Percentiles rank a stretch among this genome's conserved stretches.
Conservation (phyloP, 139 green algal genomes). For the Zygnema cylindricum region DNA sequence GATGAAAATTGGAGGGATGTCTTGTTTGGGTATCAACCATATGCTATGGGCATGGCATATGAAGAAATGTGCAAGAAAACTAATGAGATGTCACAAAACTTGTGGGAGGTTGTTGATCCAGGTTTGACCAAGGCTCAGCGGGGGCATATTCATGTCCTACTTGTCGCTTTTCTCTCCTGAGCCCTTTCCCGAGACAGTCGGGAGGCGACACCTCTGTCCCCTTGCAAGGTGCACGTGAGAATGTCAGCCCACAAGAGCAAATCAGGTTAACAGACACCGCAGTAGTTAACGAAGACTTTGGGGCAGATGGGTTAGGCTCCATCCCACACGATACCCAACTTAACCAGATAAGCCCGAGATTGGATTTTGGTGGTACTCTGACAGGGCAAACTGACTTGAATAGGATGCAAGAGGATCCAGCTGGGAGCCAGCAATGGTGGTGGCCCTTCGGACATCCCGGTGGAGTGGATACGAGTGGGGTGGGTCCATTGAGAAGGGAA, state of each 20-base stretch:
- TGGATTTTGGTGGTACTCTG: not conserved
- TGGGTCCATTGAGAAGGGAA: not conserved
- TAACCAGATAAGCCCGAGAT: not conserved
- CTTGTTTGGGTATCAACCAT: not conserved
- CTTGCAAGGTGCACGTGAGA: not conserved
- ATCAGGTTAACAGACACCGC: not conserved
- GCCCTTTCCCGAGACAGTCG: not conserved
- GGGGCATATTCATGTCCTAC: slow-evolving; percentile 40
- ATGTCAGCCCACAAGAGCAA: not conserved
- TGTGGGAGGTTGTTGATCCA: not conserved
- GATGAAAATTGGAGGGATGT: not conserved
- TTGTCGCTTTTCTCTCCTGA: slow-evolving; percentile 3
- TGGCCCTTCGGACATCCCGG: not conserved
- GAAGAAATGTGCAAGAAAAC: not conserved
- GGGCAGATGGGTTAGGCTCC: not conserved
- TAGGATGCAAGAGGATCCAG: not conserved
- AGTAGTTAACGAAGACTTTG: not conserved
- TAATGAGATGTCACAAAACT: not conserved
- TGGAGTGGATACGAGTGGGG: not conserved
- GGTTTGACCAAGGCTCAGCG: slow-evolving; percentile 30
- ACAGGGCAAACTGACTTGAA: not conserved
- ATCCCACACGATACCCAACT: not conserved
- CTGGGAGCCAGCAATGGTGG: not conserved
- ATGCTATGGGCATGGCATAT: not conserved
- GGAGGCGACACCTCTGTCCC: not conserved